Conservation (phyloP, 257 asterid species). For the Coffea canephora region DNA sequence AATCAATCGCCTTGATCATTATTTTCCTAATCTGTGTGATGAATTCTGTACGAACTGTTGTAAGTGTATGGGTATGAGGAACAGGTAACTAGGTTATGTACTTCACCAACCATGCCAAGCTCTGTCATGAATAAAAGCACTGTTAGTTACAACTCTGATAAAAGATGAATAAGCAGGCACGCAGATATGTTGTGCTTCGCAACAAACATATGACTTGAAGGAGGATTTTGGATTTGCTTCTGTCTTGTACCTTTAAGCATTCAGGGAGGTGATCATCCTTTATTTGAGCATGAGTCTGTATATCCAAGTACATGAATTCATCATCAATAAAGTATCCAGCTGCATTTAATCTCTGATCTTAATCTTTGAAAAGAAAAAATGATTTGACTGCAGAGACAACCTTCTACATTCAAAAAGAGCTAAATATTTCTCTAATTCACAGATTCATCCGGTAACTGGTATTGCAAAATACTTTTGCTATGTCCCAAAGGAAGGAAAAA, state of each 20-base stretch:
- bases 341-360: background rate
- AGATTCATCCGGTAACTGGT: background rate
- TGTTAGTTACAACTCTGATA: background rate
- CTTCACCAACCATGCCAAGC: conserved; percentile 82
- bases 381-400: background rate
- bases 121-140: conserved; percentile 51
- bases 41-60: conserved; percentile 8
- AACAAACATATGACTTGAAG: background rate
- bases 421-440: background rate
- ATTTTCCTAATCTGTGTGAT: conserved; percentile 12
- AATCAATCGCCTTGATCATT: conserved; percentile 22
- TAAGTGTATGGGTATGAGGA: background rate
- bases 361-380: background rate
- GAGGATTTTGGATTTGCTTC: background rate
- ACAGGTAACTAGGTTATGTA: conserved; percentile 42
- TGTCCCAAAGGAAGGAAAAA: background rate
- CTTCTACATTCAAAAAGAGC: background rate
- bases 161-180: background rate
- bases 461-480: background rate
- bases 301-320: conserved; percentile 17
- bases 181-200: background rate
- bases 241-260: conserved; percentile 74
- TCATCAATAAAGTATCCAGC: conserved; percentile 12
- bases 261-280: conserved; percentile 59
- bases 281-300: conserved; percentile 68